Evolutionary conservation across 2,329 filamentous ascomycete species (phyloP).

Genomic region (Sporothrix pseudoabietina): DNA sequence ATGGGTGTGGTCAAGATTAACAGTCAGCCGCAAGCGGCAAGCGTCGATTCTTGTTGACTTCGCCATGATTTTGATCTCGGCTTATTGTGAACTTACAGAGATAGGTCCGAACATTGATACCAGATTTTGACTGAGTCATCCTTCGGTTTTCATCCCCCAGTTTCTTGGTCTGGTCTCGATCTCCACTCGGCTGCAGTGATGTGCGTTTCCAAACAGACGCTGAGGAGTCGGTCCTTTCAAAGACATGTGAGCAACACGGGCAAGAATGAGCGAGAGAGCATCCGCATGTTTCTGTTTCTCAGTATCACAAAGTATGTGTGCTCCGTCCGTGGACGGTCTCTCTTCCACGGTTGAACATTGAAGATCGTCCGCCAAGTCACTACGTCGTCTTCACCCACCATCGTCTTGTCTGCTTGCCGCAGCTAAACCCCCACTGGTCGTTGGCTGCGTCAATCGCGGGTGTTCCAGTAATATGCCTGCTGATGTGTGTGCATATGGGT

Average conservation of each 20-base stretch:
- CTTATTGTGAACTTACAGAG: neutral
- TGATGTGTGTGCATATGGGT: neutral
- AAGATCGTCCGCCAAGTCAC: neutral
- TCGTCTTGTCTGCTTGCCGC: neutral
- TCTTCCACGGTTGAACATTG: neutral
- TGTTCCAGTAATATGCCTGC: neutral
- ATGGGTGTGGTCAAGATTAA: neutral
- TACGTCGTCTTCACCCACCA: neutral
- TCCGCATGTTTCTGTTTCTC: neutral
- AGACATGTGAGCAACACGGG: neutral
- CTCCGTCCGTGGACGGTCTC: no score
- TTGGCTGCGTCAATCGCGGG: constrained; percentile 23
- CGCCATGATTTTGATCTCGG: neutral
- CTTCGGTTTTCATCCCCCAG: neutral
- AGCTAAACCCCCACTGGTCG: neutral
- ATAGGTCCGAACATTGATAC: neutral
- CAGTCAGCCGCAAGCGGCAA: neutral
- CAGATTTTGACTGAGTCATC: neutral
- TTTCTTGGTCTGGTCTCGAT: neutral
- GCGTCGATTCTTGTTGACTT: neutral
- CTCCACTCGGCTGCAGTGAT: constrained; percentile 12
- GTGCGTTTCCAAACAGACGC: neutral
- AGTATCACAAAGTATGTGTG: neutral
- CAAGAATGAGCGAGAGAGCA: neutral
- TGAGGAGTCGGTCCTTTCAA: neutral